Conservation (phyloP, 176 grass and related monocot genomes). For the Oryza meyeriana region DNA sequence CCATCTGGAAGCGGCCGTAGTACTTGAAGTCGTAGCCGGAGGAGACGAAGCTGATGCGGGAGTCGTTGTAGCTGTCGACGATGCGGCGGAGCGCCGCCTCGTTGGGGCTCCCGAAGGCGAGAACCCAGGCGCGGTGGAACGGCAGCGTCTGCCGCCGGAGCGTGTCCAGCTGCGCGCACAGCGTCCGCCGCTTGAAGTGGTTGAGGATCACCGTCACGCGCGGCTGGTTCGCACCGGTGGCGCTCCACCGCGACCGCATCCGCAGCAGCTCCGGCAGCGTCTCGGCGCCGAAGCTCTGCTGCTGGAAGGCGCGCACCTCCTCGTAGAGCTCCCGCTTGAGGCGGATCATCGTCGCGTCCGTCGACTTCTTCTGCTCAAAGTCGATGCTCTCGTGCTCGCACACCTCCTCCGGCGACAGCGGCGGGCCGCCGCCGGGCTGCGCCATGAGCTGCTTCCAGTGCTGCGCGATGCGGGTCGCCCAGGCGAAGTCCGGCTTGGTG, state of each 20-base stretch:
- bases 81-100: conserved; percentile 61
- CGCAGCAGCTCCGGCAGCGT: conserved; percentile 67
- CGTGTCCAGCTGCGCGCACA: conserved; percentile 85
- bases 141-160: conserved; percentile 77
- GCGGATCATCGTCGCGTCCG: conserved; percentile 66
- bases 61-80: conserved; percentile 82
- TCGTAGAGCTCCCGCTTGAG: conserved; percentile 92
- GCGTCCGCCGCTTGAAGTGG: conserved; percentile 92
- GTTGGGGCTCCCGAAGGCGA: conserved; percentile 85
- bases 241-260: conserved; percentile 65
- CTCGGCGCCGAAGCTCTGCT: conserved; percentile 56
- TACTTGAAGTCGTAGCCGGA: conserved; percentile 97
- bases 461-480: conserved; percentile 76
- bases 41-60: conserved; percentile 79
- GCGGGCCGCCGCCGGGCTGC: not conserved
- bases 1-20: conserved; percentile 98
- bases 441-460: conserved; percentile 74
- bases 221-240: not conserved
- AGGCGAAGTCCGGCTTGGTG: conserved; percentile 68
- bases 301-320: conserved; percentile 71
- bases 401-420: conserved; percentile 48
- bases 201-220: conserved; percentile 87
- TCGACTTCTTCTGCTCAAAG: conserved; percentile 94
- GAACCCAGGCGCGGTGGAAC: conserved; percentile 92
- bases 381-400: conserved; percentile 94